Conservation (phyloP, 805 yeast genomes). For the Barnettozyma californica region DNA sequence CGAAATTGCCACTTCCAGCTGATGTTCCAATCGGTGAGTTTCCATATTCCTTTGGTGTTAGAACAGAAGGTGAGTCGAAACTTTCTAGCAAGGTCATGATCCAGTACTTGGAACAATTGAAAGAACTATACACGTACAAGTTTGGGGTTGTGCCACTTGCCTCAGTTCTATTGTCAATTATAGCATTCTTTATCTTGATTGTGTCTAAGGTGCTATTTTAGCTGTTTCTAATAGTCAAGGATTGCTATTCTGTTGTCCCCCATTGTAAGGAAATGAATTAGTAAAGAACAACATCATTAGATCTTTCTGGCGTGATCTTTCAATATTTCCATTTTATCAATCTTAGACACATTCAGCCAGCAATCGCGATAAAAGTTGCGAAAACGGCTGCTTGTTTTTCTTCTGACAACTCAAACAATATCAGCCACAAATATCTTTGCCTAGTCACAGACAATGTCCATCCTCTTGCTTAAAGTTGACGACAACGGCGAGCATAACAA, state of each 20-base stretch:
- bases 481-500: conserved; percentile 32
- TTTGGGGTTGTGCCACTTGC: conserved; percentile 36
- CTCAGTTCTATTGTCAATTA: conserved; percentile 27
- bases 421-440: not conserved
- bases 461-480: conserved; percentile 29
- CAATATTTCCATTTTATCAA: not conserved
- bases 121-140: conserved; percentile 41
- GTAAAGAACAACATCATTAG: not conserved
- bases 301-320: no score
- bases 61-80: conserved; percentile 50
- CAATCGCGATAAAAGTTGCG: not conserved
- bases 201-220: conserved; percentile 20
- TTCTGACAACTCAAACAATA: not conserved
- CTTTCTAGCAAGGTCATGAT: conserved; percentile 44
- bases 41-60: conserved; percentile 47
- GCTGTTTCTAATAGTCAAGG: not conserved
- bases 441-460: conserved; percentile 19
- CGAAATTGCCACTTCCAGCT: conserved; percentile 40
- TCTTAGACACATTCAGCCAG: not conserved
- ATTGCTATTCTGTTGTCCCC: no score
- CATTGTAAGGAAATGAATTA: not conserved
- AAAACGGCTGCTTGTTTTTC: not conserved
- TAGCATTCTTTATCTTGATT: conserved; percentile 27
- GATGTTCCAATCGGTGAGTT: conserved; percentile 37
- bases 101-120: conserved; percentile 41